Evolutionary conservation across 495 filamentous ascomycete species (phyloP).

Genomic region (Achaetomiella virescens): DNA sequence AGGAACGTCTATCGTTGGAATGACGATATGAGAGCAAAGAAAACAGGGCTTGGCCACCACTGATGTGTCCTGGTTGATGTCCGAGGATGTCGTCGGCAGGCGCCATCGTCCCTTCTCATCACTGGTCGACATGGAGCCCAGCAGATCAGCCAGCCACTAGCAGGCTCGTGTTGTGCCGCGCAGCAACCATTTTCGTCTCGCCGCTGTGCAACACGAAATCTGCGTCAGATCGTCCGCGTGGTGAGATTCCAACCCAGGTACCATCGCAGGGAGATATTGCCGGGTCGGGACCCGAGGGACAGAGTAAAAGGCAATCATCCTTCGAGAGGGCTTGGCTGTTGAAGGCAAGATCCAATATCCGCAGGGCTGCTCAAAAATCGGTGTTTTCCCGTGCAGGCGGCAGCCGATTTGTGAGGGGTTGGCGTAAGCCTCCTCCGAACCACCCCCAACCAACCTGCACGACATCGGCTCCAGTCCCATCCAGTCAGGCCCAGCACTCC

Average conservation of each 20-base stretch:
- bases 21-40: not conserved
- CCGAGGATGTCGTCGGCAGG: not conserved
- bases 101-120: no score
- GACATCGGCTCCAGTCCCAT: no score
- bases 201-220: not conserved
- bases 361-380: no score
- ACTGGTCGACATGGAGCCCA: no score
- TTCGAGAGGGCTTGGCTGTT: not conserved
- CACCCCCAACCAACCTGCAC: no score
- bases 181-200: not conserved
- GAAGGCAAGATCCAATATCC: no score
- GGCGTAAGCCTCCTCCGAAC: not conserved
- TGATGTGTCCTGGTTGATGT: no score
- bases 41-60: not conserved
- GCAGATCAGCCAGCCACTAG: no score
- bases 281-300: not conserved
- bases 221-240: not conserved
- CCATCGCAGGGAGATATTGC: not conserved
- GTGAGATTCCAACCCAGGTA: not conserved
- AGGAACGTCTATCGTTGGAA: slow-evolving; percentile 1
- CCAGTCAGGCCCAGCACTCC: no score
- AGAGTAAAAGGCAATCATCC: not conserved
- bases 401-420: not conserved
- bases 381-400: no score
- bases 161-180: not conserved